Evolutionary conservation across 2,329 filamentous ascomycete genomes (phyloP).

Genomic region (Trichophaea hybrida): DNA sequence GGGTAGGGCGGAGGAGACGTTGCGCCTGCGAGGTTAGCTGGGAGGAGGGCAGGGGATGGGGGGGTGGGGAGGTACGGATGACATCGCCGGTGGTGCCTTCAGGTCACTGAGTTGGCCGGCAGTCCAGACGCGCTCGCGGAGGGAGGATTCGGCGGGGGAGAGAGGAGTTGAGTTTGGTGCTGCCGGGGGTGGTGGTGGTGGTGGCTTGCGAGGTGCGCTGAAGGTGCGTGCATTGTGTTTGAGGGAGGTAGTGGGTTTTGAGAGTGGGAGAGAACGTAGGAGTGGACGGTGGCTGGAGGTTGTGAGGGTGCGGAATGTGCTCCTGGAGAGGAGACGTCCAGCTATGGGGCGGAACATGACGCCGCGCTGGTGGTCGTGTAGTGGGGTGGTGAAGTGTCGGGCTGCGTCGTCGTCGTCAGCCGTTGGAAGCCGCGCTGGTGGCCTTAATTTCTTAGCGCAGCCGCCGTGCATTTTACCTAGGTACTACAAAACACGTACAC

Average conservation of each 20-base stretch:
- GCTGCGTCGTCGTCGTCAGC: too few species aligned
- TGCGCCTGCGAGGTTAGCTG: slow-evolving; percentile 20
- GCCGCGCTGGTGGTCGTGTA: not conserved
- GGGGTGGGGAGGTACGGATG: not conserved
- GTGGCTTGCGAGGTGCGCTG: not conserved
- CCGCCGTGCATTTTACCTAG: too few species aligned
- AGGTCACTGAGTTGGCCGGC: not conserved
- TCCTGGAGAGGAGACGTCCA: too few species aligned
- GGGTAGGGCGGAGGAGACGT: slow-evolving; percentile 31
- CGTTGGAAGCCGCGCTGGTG: too few species aligned
- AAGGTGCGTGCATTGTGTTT: not conserved
- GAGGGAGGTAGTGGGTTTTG: not conserved
- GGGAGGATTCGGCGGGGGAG: not conserved
- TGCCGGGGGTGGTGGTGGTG: not conserved
- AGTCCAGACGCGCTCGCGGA: not conserved
- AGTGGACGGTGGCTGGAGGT: not conserved
- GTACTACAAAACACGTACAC: too few species aligned
- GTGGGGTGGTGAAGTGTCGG: not conserved
- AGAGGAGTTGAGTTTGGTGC: not conserved
- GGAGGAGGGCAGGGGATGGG: not conserved
- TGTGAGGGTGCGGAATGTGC: not conserved
- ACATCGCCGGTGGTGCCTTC: not conserved
- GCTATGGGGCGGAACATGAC: too few species aligned
- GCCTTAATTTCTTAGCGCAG: too few species aligned
- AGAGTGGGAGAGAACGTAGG: not conserved